Evolutionary conservation across 176 grass and related monocot species (phyloP), one percentile per base, ranked within the genome.

Genomic region (Carex kokanica): DNA sequence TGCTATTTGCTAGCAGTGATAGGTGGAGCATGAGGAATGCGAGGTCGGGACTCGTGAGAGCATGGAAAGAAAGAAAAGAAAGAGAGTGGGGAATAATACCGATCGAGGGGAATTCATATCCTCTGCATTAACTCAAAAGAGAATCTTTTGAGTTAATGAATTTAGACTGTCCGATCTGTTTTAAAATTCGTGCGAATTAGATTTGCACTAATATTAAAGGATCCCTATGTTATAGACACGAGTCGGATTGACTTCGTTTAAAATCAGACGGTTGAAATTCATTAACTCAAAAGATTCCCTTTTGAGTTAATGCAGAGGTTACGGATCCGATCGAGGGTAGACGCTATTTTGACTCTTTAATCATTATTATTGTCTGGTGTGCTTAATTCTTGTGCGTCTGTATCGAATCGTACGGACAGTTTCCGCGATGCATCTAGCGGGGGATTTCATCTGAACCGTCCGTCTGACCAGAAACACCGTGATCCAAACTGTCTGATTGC

Each of bases 1-100:
- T 21, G 17, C 1, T 45, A 23, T 64, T 64, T 41, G 34, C 0
- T 16, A 75, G 38, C 12, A 65, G 27, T 41, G 56, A 7, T 31
- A 31, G 66, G 32, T 80, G 58, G 24, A 80, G 47, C 55, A 66
- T 86, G 40, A 70, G 58, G 45, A n/a, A 43, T 36, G 40, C 38
- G 51, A 27, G 0, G 64, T n/a, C 16, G 12, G 18, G 24, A 34
- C 32, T 34, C 32, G 32, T 34, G 2, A 34, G 32, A 3, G 20
- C 34, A 43, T 14, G 58, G 14, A 32, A 18, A 21, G 68, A 61
- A 77, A 27, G 27, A 27, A 27, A 23, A 29, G 52, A 27, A n/a
- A 74, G 51, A 61, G 38, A 27, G 69, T 9, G 40, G 15, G 27
- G 13, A 17, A 40, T 16, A 4, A 5, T 41, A 66, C 6, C 13